These are phyloP conservation scores for Tremella fuciformis DNA, from an alignment of 768 basidiomycete genomes.

Conservation along the genomic window DNA sequence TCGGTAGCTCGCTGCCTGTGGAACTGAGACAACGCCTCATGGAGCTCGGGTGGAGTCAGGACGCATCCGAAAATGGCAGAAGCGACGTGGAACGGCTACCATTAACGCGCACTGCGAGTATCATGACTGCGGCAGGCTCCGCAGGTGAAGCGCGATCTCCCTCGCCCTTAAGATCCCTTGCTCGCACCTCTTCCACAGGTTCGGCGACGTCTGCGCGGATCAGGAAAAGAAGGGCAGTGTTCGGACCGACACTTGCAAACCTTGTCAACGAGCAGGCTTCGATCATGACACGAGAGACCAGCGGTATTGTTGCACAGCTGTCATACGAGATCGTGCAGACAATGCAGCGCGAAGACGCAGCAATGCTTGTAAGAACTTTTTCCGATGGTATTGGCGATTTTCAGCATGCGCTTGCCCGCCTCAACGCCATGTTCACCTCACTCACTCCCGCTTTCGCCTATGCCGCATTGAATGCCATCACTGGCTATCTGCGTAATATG, in stretches of 20 bases:
- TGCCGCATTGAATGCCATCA: conserved; percentile 28
- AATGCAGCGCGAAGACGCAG: conserved; percentile 35
- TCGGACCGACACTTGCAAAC: conserved; percentile 29
- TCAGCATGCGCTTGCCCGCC: conserved; percentile 14
- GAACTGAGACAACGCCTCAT: conserved; percentile 39
- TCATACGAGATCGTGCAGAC: conserved; percentile 25
- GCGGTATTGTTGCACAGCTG: conserved; percentile 9
- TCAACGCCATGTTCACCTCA: conserved; percentile 18
- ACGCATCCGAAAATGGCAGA: conserved; percentile 15
- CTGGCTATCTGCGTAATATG: conserved; percentile 30
- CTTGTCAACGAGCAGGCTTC: conserved; percentile 26
- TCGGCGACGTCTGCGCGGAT: not conserved
- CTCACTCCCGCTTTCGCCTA: conserved; percentile 37
- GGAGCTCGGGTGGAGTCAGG: conserved; percentile 44
- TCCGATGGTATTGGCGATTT: conserved; percentile 22
- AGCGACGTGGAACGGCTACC: conserved; percentile 29
- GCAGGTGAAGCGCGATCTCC: not conserved
- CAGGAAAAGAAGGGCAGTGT: conserved; percentile 23
- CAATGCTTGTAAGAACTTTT: conserved; percentile 26
- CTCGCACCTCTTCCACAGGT: not conserved
- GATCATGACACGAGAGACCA: conserved; percentile 13
- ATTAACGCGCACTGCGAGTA: conserved; percentile 24
- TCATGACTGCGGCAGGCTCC: conserved; percentile 20
- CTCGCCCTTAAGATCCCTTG: not conserved
- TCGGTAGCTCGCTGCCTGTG: conserved; percentile 30